Evolutionary conservation across 129 eudicot species (phyloP).

Genomic region (Mikania micrantha): DNA sequence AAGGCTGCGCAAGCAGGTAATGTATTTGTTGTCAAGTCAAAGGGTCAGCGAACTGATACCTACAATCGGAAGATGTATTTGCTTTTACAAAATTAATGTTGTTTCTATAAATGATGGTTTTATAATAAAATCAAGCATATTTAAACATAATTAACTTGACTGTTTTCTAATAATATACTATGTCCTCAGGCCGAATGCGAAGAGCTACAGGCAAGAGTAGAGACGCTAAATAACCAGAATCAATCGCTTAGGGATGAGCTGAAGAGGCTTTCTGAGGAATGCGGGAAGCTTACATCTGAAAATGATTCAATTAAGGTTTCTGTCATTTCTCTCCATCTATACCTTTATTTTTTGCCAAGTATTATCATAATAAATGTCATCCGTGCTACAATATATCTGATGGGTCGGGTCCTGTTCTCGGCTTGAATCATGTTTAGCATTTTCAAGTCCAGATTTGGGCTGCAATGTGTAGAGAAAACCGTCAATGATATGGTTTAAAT

Average conservation of each 20-base stretch:
- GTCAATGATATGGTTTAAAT: too few species aligned
- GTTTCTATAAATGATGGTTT: background rate
- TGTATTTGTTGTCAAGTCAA: background rate
- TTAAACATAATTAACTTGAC: background rate
- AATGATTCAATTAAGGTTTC: constrained; percentile 69
- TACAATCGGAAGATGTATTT: background rate
- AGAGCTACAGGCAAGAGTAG: constrained; percentile 81
- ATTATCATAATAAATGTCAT: background rate
- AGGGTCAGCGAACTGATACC: background rate
- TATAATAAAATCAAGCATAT: background rate
- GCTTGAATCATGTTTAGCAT: too few species aligned
- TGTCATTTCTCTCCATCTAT: background rate
- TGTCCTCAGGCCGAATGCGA: constrained; percentile 76
- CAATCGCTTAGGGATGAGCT: constrained; percentile 58
- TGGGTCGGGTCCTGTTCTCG: background rate
- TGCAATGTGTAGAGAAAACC: too few species aligned
- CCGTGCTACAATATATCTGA: background rate
- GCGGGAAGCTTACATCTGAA: constrained; percentile 66
- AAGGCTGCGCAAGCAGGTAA: constrained; percentile 85
- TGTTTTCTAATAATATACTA: background rate
- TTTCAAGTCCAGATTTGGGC: too few species aligned
- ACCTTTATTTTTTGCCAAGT: background rate
- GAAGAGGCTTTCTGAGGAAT: constrained; percentile 66
- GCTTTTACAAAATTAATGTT: background rate
- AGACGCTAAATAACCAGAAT: constrained; percentile 51